Evolutionary conservation across 2,329 filamentous ascomycete genomes (phyloP).

Genomic region (Graphilbum fragrans): DNA sequence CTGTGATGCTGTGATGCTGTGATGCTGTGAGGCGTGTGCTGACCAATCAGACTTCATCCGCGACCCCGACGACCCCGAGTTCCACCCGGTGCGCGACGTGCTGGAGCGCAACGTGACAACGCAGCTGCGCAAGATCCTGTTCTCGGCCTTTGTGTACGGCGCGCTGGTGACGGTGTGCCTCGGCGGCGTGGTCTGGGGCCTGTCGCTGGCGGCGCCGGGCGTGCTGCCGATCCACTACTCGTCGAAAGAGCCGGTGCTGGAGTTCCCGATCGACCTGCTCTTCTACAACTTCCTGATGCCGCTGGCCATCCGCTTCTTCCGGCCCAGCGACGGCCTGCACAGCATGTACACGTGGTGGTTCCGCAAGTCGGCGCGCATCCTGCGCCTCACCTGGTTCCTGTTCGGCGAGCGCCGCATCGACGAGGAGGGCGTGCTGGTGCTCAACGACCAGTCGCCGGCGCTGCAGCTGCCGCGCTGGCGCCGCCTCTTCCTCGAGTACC

Average conservation of each 20-base stretch:
- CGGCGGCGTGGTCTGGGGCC: conserved; percentile 90
- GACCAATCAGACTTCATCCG: conserved; percentile 68
- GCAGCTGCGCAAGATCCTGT: conserved; percentile 89
- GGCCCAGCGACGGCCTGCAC: conserved; percentile 73
- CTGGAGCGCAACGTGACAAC: conserved; percentile 85
- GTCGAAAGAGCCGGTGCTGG: conserved; percentile 80
- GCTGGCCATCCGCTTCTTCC: conserved; percentile 69
- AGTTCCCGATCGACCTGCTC: conserved; percentile 86
- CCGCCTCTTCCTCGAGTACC: conserved; percentile 29
- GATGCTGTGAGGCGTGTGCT: no score
- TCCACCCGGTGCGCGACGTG: conserved; percentile 94
- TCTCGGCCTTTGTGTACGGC: conserved; percentile 92
- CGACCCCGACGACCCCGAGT: conserved; percentile 95
- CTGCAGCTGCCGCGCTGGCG: conserved; percentile 24
- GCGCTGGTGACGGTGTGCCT: conserved; percentile 85
- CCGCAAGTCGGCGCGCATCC: conserved; percentile 63
- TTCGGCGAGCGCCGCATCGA: conserved; percentile 74
- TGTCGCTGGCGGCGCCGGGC: conserved; percentile 52
- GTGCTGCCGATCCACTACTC: conserved; percentile 90
- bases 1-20: neutral
- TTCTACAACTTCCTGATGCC: conserved; percentile 98
- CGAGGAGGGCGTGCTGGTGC: conserved; percentile 61
- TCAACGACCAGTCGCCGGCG: conserved; percentile 22
- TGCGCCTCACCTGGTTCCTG: conserved; percentile 83
- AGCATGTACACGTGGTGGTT: conserved; percentile 96